A percentile compares a stretch with the other conserved stretches of the same genome.
phyloP scores from a whole-genome alignment of 2,329 filamentous ascomycete species.

The Rutstroemia sp. region DNA sequence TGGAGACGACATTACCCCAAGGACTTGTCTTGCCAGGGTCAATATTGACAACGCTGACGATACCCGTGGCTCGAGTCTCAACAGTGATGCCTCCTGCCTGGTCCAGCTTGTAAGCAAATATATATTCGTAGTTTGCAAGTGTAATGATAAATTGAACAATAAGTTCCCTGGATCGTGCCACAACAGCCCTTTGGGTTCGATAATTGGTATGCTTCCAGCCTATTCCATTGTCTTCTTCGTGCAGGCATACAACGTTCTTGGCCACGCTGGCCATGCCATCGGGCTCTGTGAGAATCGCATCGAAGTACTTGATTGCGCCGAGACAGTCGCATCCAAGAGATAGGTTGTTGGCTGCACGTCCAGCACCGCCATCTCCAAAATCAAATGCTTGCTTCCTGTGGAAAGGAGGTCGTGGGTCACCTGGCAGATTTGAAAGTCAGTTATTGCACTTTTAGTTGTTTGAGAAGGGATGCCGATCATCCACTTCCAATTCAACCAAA shows the following conservation, averaged over 20 bases:
- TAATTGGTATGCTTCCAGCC: constrained; percentile 63
- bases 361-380: constrained; percentile 59
- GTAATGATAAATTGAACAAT: constrained; percentile 63
- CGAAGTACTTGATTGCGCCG: constrained; percentile 46
- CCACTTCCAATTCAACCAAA: not conserved
- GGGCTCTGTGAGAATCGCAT: constrained; percentile 33
- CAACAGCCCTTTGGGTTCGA: constrained; percentile 20
- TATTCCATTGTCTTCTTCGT: constrained; percentile 64
- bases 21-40: constrained; percentile 44
- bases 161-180: constrained; percentile 53
- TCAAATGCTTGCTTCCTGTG: constrained; percentile 64
- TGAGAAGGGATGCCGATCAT: not conserved
- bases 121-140: constrained; percentile 63
- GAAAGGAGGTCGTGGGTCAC: constrained; percentile 52
- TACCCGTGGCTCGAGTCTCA: constrained; percentile 52
- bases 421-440: not conserved
- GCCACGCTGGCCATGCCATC: constrained; percentile 34
- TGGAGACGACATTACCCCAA: constrained; percentile 54
- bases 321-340: constrained; percentile 62
- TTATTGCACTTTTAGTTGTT: not conserved
- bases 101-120: constrained; percentile 57
- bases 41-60: constrained; percentile 48
- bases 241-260: constrained; percentile 56
- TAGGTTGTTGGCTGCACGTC: constrained; percentile 59
- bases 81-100: constrained; percentile 48